Percentiles rank a stretch among this genome's conserved stretches.
These are phyloP conservation scores for Coemansia sp. DNA, from an alignment of 192 early-diverging fungal genomes.

Conservation along the genomic window DNA sequence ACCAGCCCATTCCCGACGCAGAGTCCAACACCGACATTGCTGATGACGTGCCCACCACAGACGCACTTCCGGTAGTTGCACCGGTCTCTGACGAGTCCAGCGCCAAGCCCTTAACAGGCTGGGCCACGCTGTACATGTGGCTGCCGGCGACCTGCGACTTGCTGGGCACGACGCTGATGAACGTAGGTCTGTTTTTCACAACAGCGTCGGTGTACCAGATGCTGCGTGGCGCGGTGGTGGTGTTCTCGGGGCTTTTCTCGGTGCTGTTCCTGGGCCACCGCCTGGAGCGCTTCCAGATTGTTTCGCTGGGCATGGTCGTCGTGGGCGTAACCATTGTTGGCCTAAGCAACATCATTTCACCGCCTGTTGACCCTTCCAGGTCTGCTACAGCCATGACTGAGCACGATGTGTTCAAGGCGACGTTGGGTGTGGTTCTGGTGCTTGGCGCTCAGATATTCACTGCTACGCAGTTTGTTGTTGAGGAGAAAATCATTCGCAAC, in stretches of 20 bases:
- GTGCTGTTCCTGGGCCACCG: slow-evolving; percentile 80
- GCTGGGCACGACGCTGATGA: slow-evolving; percentile 86
- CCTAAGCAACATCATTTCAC: slow-evolving; percentile 59
- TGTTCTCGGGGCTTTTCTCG: slow-evolving; percentile 91
- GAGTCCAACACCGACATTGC: slow-evolving; percentile 12
- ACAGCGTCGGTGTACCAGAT: slow-evolving; percentile 92
- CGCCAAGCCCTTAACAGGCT: slow-evolving; percentile 56
- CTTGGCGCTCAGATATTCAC: slow-evolving; percentile 91
- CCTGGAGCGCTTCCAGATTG: slow-evolving; percentile 77
- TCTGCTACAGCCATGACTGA: slow-evolving; percentile 23
- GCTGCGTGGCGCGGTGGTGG: slow-evolving; percentile 93
- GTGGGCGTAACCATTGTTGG: slow-evolving; percentile 90
- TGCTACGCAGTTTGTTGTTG: slow-evolving; percentile 92
- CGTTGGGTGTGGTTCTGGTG: slow-evolving; percentile 80
- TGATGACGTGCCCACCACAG: slow-evolving; percentile 30
- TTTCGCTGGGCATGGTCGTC: slow-evolving; percentile 78
- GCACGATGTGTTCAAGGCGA: slow-evolving; percentile 52
- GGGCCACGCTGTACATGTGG: slow-evolving; percentile 59
- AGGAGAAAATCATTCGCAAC: slow-evolving; percentile 85
- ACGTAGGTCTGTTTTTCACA: slow-evolving; percentile 91
- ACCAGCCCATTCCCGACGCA: slow-evolving; percentile 32
- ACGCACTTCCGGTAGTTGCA: slow-evolving; percentile 18
- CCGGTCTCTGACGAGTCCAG: not conserved
- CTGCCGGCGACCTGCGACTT: slow-evolving; percentile 72
- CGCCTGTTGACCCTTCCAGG: slow-evolving; percentile 24